Evolutionary conservation across 2,329 filamentous ascomycete species (phyloP), one percentile per base, ranked within the genome.

Genomic region (Elsinoe batatas): DNA sequence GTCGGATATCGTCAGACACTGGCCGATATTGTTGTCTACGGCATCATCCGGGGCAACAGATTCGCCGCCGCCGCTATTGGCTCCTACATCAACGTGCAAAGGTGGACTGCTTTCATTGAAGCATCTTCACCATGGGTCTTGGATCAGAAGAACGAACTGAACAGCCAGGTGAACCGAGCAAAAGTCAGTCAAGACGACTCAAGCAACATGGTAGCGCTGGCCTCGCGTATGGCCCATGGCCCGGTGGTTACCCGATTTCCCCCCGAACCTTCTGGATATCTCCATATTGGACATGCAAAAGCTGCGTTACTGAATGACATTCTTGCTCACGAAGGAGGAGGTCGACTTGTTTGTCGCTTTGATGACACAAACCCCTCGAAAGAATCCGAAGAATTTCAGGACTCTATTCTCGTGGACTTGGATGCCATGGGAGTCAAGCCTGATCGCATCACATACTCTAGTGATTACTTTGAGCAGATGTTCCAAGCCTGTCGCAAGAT

Each of bases 291-390:
- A 57, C 90, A 95, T 74, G 88, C 88, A 63, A 95, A 95, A 74
- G 88, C 88, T 32, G 88, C 88, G 7, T 78, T 93, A 50, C 80
- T 95, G 55, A 93, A 90, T 73, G 89, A 95, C 68, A 95, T 91
- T 76, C 95, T 95, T 63, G 90, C 88, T 47, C 88, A 94, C 69
- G 84, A 88, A 68, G 85, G 87, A 61, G 83, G 89, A 58, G 91
- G 91, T 63, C 91, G 84, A 62, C 77, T 96, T 61, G 81, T 91
- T 56, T 81, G 95, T 49, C 85, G 91, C 58, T 90, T 95, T 65
- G 91, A 96, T 68, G 91, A 96, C 66, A 96, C 91, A 53, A 96
- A 96, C 72, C 91, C 91, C 10, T 84, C 85, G 58, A 95, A 95
- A 70, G 91, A 96, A 76, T 95, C 91, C 74, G 83, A 89, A 68